Percentiles rank a stretch among this genome's conserved stretches.
Evolutionary conservation across 2,329 filamentous ascomycete genomes (phyloP).

Genomic region (Paraphaeosphaeria minitans): DNA sequence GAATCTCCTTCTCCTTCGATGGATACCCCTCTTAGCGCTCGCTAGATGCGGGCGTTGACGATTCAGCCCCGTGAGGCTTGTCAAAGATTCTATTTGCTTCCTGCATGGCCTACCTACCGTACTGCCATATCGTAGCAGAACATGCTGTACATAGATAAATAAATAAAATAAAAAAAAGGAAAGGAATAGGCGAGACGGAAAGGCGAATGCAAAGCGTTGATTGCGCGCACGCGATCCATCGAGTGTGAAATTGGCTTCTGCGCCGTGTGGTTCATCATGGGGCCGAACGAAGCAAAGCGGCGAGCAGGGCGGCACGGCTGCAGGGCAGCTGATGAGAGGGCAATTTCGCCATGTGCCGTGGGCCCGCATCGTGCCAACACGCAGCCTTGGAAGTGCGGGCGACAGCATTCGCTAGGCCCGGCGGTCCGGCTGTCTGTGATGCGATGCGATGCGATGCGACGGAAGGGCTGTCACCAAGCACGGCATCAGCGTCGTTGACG

Average conservation of each 20-base stretch:
- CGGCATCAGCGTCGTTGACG: not conserved
- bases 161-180: no score
- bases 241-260: not conserved
- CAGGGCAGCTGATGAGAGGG: not conserved
- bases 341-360: constrained; percentile 5
- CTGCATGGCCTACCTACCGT: not conserved
- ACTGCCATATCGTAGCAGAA: not conserved
- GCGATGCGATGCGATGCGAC: constrained; percentile 5
- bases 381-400: not conserved
- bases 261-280: not conserved
- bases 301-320: not conserved
- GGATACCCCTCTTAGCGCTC: constrained; percentile 13
- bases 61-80: not conserved
- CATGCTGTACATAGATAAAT: constrained; percentile 8
- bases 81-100: not conserved
- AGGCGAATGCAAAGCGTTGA: not conserved
- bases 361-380: not conserved
- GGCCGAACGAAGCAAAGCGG: not conserved
- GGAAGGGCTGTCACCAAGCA: constrained; percentile 1
- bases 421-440: constrained; percentile 5
- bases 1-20: constrained; percentile 9
- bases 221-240: not conserved
- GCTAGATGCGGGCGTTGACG: constrained; percentile 4
- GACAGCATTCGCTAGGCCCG: not conserved
- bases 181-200: constrained; percentile 1